phyloP scores from a whole-genome alignment of 1,139 yeast genomes.

The Wickerhamomyces sp. region DNA sequence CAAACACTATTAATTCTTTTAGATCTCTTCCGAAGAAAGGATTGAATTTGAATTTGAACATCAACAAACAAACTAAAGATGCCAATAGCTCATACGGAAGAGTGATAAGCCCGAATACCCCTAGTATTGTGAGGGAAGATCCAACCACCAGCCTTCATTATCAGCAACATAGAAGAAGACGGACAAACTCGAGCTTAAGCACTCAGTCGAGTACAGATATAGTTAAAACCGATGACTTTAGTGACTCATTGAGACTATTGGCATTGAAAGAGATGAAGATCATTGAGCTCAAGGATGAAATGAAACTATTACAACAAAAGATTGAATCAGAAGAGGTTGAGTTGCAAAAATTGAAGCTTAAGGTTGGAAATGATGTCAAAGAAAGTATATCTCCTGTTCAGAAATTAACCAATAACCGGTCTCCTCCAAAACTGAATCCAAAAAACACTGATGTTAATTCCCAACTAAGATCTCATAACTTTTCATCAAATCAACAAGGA shows the following conservation, averaged over 20 bases:
- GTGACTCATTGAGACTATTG: conserved; percentile 50
- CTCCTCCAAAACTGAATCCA: conserved; percentile 5
- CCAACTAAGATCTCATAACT: too few species aligned
- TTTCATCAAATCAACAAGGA: too few species aligned
- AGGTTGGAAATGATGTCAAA: conserved; percentile 41
- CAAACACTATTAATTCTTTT: conserved; percentile 10
- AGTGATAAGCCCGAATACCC: conserved; percentile 9
- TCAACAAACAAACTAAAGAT: conserved; percentile 7
- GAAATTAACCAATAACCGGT: conserved; percentile 19
- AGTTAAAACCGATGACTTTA: conserved; percentile 32
- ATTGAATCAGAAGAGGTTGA: conserved; percentile 32
- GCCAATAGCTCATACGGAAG: neutral
- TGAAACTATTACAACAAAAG: conserved; percentile 29
- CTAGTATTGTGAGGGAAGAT: conserved; percentile 1
- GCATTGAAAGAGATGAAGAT: conserved; percentile 62
- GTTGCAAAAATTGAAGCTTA: conserved; percentile 36
- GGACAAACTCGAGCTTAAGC: conserved; percentile 16
- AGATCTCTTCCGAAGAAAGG: conserved; percentile 11
- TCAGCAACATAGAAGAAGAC: conserved; percentile 13
- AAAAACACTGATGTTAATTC: neutral
- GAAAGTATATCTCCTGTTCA: conserved; percentile 30
- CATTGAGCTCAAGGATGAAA: conserved; percentile 50
- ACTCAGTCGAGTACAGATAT: conserved; percentile 6
- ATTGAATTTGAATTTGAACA: conserved; percentile 15
- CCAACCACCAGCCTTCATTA: neutral